These are phyloP conservation scores for Melanogaster broomeanus DNA, from an alignment of 768 basidiomycete genomes.

Conservation along the genomic window DNA sequence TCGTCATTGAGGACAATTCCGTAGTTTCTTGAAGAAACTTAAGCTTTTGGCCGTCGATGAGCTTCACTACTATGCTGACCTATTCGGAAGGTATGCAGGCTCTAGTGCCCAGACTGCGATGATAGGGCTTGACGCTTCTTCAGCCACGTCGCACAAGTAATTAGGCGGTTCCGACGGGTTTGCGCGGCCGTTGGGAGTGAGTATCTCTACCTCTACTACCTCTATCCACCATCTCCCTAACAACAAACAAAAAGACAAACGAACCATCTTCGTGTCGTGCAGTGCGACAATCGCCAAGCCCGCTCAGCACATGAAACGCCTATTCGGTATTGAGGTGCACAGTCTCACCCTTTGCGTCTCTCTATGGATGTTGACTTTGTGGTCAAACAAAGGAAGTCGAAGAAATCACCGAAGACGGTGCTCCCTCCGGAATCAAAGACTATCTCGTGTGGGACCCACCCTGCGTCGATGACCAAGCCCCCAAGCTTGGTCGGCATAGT, in stretches of 20 bases:
- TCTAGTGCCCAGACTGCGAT: not conserved
- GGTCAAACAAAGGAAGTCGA: slow-evolving; percentile 48
- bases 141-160: slow-evolving; percentile 80
- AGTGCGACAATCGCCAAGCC: slow-evolving; percentile 87
- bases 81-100: slow-evolving; percentile 68
- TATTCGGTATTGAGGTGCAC: slow-evolving; percentile 64
- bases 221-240: not conserved
- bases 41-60: slow-evolving; percentile 84
- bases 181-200: slow-evolving; percentile 77
- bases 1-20: slow-evolving; percentile 3
- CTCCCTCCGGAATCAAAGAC: slow-evolving; percentile 80
- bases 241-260: slow-evolving; percentile 40
- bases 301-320: slow-evolving; percentile 67
- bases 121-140: not conserved
- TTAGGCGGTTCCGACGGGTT: slow-evolving; percentile 74
- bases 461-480: slow-evolving; percentile 53
- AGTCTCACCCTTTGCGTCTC: not conserved
- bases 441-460: slow-evolving; percentile 79
- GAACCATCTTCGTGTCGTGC: slow-evolving; percentile 73
- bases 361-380: not conserved
- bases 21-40: slow-evolving; percentile 74
- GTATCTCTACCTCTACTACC: slow-evolving; percentile 29
- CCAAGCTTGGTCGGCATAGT: slow-evolving; percentile 53
- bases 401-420: slow-evolving; percentile 76
- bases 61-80: slow-evolving; percentile 81